Evolutionary conservation across 1,139 yeast genomes (phyloP).

Genomic region (Geotrichum phurueaensis): DNA sequence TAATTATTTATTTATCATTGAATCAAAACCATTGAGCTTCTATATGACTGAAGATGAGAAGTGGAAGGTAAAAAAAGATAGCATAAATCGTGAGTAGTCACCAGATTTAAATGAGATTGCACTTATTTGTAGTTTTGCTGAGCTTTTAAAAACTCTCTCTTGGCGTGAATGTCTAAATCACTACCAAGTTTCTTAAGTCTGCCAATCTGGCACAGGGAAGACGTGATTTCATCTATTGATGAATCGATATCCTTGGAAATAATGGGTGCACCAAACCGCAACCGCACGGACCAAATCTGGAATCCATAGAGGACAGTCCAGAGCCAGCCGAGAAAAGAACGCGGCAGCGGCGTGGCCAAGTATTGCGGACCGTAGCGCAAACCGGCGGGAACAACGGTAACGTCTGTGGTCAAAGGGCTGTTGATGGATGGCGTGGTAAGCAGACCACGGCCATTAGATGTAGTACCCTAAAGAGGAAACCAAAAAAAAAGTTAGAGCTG

Average conservation of each 20-base stretch:
- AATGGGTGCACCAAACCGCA: conserved; percentile 26
- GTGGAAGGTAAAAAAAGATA: neutral
- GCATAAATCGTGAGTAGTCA: neutral
- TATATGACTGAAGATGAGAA: neutral
- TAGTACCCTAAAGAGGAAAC: conserved; percentile 36
- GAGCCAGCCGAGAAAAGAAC: conserved; percentile 21
- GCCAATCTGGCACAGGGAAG: conserved; percentile 31
- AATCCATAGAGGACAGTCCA: conserved; percentile 19
- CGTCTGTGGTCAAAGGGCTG: neutral
- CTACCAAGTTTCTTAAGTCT: conserved; percentile 34
- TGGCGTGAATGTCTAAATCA: conserved; percentile 29
- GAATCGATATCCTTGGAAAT: conserved; percentile 17
- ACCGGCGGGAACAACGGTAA: conserved; percentile 25
- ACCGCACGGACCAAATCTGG: conserved; percentile 24
- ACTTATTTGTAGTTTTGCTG: conserved; percentile 24
- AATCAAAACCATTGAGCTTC: neutral
- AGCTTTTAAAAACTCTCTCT: conserved; percentile 30
- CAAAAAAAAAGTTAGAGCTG: neutral
- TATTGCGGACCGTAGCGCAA: conserved; percentile 33
- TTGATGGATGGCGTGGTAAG: conserved; percentile 26
- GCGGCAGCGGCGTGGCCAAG: conserved; percentile 29
- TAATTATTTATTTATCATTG: neutral
- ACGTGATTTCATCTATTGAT: conserved; percentile 22
- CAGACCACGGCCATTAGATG: conserved; percentile 40
- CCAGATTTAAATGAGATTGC: conserved; percentile 1